Evolutionary conservation across 2,329 filamentous ascomycete species (phyloP).

Genomic region (Penicillium olsonii): DNA sequence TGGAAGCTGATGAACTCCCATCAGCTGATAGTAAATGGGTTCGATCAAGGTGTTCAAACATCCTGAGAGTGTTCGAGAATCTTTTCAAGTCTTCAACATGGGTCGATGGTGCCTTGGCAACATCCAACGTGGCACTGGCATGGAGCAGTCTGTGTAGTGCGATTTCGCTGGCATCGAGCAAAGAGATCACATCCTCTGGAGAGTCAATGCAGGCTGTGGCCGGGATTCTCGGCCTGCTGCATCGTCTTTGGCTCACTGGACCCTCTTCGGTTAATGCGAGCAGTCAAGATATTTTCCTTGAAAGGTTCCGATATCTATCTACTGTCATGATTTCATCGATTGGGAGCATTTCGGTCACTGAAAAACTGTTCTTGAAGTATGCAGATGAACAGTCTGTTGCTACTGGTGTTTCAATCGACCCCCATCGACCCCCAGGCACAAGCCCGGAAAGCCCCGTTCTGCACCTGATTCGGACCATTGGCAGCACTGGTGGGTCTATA

Average conservation of each 20-base stretch:
- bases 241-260: conserved; percentile 66
- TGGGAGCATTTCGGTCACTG: conserved; percentile 53
- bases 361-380: conserved; percentile 52
- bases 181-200: conserved; percentile 85
- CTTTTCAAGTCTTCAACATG: conserved; percentile 55
- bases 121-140: conserved; percentile 56
- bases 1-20: conserved; percentile 74
- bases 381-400: conserved; percentile 58
- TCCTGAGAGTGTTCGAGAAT: conserved; percentile 64
- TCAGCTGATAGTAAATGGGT: conserved; percentile 85
- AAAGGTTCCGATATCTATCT: conserved; percentile 54
- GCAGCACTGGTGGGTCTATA: conserved; percentile 17
- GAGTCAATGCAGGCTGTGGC: conserved; percentile 82
- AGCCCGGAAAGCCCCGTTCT: conserved; percentile 39
- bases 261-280: conserved; percentile 40
- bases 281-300: conserved; percentile 44
- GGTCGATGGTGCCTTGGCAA: conserved; percentile 44
- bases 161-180: conserved; percentile 65
- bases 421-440: conserved; percentile 25
- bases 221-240: conserved; percentile 67
- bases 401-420: conserved; percentile 41
- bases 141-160: conserved; percentile 62
- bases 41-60: conserved; percentile 65
- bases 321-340: conserved; percentile 53
- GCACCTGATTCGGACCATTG: conserved; percentile 42